Conservation (phyloP, 768 basidiomycete genomes). For the Pholiota molesta region DNA sequence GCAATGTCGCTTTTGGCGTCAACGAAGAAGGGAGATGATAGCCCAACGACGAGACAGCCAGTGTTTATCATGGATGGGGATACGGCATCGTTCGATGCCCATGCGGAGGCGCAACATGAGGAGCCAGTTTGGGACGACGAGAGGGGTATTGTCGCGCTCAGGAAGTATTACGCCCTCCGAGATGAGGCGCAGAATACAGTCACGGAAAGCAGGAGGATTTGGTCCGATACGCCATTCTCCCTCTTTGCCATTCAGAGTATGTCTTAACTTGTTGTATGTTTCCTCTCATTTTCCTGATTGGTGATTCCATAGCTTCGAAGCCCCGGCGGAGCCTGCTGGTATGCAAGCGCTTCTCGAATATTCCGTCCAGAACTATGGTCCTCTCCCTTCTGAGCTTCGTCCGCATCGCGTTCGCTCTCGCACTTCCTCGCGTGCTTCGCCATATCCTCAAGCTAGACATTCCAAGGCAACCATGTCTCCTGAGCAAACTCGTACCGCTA, state of each 20-base stretch:
- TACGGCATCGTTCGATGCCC: conserved; percentile 40
- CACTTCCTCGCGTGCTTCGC: conserved; percentile 72
- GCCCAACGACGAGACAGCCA: conserved; percentile 40
- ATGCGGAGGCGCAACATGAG: conserved; percentile 37
- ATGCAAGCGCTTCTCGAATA: conserved; percentile 78
- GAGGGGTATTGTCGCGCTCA: conserved; percentile 60
- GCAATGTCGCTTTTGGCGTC: conserved; percentile 13
- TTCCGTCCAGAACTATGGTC: conserved; percentile 70
- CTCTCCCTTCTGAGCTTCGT: conserved; percentile 74
- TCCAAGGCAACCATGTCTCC: conserved; percentile 49
- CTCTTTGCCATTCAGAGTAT: conserved; percentile 73
- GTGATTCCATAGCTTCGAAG: conserved; percentile 61
- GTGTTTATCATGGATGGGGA: conserved; percentile 65
- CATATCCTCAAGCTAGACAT: conserved; percentile 61
- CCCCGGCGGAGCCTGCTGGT: conserved; percentile 61
- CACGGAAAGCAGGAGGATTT: conserved; percentile 62
- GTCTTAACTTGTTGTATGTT: conserved; percentile 26
- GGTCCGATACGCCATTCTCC: conserved; percentile 76
- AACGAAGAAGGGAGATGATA: conserved; percentile 27
- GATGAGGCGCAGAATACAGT: conserved; percentile 72
- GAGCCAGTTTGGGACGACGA: conserved; percentile 68
- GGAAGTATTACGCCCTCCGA: conserved; percentile 69
- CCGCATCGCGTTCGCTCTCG: conserved; percentile 65
- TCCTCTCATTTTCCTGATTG: conserved; percentile 1
- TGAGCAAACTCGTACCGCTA: conserved; percentile 34